A percentile compares a stretch with the other conserved stretches of the same genome.
Evolutionary conservation across 2,329 filamentous ascomycete species (phyloP).

Genomic region (Verticillium dahliae): DNA sequence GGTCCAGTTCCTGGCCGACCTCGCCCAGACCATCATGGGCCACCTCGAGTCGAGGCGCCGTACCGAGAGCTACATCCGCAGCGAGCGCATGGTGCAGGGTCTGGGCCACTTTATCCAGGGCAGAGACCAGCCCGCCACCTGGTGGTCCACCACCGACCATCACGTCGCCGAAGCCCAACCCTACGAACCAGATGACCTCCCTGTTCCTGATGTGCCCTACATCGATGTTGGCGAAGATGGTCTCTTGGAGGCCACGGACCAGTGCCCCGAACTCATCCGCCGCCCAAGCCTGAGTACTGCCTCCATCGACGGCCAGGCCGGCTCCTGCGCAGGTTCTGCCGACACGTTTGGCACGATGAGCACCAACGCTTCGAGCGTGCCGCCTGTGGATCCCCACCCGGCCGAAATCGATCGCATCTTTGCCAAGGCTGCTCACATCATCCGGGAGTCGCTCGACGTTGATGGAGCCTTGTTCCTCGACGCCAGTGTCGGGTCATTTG

Average conservation of each 20-base stretch:
- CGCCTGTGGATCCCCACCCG: slow-evolving; percentile 8
- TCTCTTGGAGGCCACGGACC: not conserved
- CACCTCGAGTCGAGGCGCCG: slow-evolving; percentile 27
- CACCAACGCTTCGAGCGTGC: slow-evolving; percentile 4
- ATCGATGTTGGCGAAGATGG: not conserved
- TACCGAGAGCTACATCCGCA: slow-evolving; percentile 21
- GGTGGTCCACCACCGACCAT: not conserved
- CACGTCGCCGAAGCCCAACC: not conserved
- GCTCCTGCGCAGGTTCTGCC: not conserved
- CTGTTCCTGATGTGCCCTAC: not conserved
- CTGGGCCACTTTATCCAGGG: slow-evolving; percentile 28
- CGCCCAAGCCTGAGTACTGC: slow-evolving; percentile 7
- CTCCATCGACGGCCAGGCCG: not conserved
- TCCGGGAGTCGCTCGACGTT: slow-evolving; percentile 32
- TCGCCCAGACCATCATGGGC: slow-evolving; percentile 27
- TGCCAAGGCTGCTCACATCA: slow-evolving; percentile 34
- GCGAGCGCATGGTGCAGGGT: slow-evolving; percentile 29
- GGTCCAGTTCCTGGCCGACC: slow-evolving; percentile 19
- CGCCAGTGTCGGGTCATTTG: slow-evolving; percentile 18
- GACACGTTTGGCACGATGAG: slow-evolving; percentile 6
- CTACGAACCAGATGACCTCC: not conserved
- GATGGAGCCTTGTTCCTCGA: slow-evolving; percentile 11
- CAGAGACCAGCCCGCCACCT: slow-evolving; percentile 8
- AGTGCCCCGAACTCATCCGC: too few species aligned
- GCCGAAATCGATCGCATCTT: slow-evolving; percentile 22